Percentiles rank a stretch among this genome's conserved stretches.
Evolutionary conservation across 2,329 filamentous ascomycete genomes (phyloP).

Genomic region (Alternaria gansuensis): DNA sequence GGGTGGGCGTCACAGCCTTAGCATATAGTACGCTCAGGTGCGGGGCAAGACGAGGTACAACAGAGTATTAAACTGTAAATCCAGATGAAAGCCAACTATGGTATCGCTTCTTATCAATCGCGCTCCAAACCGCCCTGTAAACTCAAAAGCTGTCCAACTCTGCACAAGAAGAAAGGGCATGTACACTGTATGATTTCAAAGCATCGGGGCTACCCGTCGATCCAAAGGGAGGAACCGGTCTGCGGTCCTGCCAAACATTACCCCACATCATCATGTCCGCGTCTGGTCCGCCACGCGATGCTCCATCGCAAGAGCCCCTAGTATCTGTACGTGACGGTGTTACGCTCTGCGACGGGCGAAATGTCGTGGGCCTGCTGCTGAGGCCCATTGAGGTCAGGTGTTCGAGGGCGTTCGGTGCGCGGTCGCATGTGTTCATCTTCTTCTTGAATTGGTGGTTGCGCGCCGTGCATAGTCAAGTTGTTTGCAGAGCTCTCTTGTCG

Average conservation of each 20-base stretch:
- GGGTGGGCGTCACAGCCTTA: constrained; percentile 28
- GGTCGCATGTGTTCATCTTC: constrained; percentile 40
- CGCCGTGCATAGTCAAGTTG: constrained; percentile 59
- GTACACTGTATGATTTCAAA: constrained; percentile 16
- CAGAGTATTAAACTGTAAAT: constrained; percentile 1
- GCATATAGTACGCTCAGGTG: constrained; percentile 9
- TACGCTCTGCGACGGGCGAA: constrained; percentile 50
- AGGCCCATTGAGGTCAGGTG: constrained; percentile 34
- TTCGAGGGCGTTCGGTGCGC: constrained; percentile 36
- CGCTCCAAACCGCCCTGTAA: constrained; percentile 5
- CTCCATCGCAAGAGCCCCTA: constrained; percentile 26
- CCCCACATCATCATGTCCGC: constrained; percentile 25
- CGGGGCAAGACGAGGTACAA: constrained; percentile 16
- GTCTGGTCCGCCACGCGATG: constrained; percentile 19
- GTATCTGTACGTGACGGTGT: constrained; percentile 51
- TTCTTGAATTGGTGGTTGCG: constrained; percentile 35
- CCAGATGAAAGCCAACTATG: constrained; percentile 17
- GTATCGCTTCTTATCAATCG: constrained; percentile 23
- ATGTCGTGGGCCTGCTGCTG: constrained; percentile 40
- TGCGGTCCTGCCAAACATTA: constrained; percentile 17
- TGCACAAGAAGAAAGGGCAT: neutral
- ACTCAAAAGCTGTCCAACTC: neutral
- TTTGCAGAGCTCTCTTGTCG: constrained; percentile 56
- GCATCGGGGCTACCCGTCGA: constrained; percentile 13
- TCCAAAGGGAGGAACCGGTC: constrained; percentile 7